Base-by-base conservation (phyloP, 75 land plant species). In the Cunninghamia lanceolata region DNA sequence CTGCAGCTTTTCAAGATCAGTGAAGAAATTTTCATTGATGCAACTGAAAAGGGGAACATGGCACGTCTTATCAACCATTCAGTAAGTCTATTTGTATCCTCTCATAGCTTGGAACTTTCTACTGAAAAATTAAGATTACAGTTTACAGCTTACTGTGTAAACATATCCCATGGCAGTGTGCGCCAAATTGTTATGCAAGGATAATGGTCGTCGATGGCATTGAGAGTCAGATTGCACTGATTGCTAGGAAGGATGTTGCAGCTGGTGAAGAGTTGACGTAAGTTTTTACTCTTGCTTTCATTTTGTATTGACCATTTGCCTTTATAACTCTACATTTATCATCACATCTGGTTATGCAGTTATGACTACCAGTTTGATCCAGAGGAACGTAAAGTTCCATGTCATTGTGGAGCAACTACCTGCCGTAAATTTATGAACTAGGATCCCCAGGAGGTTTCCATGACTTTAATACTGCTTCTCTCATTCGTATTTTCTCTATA, bases 1-100 rank as follows among this genome's bases (percentile, higher is more conserved):
- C 71, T 82, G 89, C 94, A 95, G 97, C 91, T 96, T 2, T 96
- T 96, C 88, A 95, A 96, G 86, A 93, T 98, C 50, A 98, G 96
- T 85, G 97, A 98, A 84, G 99, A 98, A 53, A 90, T 96, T 52
- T 96, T 98, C 25, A 88, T 98, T 71, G 99, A 98, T 94, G 99
- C 99, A 21, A 98, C 99, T 56, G 90, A 94, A 39, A 96, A 91
- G 85, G 99, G 99, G 42, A 98, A 96, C 86, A 93, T 98, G 35
- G 99, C 94, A 75, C 97, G 99, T 42, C 87, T 96, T 43, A 96
- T 98, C 77, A 98, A 98, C 80, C 99, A 98, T 88, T 98, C 99
- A 34, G 98, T 96, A 89, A 90, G 21, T 56, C 59, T 56, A 17
- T 56, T 56, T 16, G 17, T 17, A 19, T 56, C 25, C 59, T 56